Conservation (phyloP, 768 basidiomycete species). For the Boletus fagicola region DNA sequence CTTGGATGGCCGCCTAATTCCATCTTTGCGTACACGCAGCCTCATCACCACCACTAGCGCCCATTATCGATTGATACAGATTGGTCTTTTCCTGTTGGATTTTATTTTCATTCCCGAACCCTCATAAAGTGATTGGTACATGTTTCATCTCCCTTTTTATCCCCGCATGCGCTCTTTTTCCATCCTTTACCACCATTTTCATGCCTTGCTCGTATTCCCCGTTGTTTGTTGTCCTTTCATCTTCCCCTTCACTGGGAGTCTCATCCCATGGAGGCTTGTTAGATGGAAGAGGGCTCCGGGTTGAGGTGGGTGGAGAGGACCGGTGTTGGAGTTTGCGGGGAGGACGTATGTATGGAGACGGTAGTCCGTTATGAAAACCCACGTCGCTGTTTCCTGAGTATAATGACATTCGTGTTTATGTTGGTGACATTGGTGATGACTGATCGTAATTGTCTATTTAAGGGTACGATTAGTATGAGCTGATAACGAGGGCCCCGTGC, state of each 20-base stretch:
- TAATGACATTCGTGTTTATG: conserved; percentile 2
- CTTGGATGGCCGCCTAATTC: conserved; percentile 33
- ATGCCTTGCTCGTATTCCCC: conserved; percentile 27
- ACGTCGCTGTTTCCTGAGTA: conserved; percentile 1
- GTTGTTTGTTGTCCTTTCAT: conserved; percentile 64
- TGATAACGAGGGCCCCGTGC: neutral
- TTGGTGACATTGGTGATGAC: neutral
- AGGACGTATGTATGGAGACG: conserved; percentile 1
- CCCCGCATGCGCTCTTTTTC: conserved; percentile 21
- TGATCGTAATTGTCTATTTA: neutral
- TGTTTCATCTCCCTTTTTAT: conserved; percentile 24
- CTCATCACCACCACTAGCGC: conserved; percentile 32
- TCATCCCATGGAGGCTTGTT: conserved; percentile 51
- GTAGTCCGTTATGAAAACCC: conserved; percentile 1
- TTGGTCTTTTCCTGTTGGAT: conserved; percentile 27
- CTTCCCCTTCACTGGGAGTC: conserved; percentile 53
- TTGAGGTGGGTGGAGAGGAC: conserved; percentile 19
- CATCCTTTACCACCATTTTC: conserved; percentile 19
- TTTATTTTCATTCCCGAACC: conserved; percentile 24
- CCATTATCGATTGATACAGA: conserved; percentile 31
- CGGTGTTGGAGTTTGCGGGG: conserved; percentile 1
- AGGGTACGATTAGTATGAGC: neutral
- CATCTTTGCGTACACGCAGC: conserved; percentile 26
- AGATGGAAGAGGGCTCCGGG: conserved; percentile 69
- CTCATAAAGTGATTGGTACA: conserved; percentile 24